phyloP scores from a whole-genome alignment of 164 flowering plant genomes.

The Tetrastigma voinierianum region DNA sequence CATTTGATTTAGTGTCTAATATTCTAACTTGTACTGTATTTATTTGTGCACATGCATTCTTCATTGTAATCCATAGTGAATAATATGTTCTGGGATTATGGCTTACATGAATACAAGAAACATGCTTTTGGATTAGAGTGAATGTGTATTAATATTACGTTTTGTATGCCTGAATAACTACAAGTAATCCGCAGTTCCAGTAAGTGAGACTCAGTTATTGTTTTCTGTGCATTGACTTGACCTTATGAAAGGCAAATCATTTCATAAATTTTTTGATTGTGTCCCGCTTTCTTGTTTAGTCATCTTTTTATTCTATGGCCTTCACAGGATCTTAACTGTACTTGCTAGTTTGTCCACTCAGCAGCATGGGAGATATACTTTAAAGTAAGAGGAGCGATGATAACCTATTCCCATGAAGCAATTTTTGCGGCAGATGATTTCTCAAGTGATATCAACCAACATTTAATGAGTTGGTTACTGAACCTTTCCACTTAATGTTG shows the following conservation, averaged over 20 bases:
- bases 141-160: too few species aligned
- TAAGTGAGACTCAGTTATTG: too few species aligned
- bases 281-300: too few species aligned
- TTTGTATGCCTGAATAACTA: too few species aligned
- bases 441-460: conserved; percentile 33
- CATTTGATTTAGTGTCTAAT: not conserved
- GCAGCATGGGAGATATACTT: conserved; percentile 30
- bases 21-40: not conserved
- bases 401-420: conserved; percentile 24
- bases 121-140: too few species aligned
- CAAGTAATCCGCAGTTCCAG: too few species aligned
- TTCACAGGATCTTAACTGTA: conserved; percentile 64
- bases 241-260: too few species aligned
- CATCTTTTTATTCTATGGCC: not conserved
- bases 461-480: conserved; percentile 35
- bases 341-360: conserved; percentile 41
- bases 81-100: not conserved
- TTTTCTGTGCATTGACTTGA: too few species aligned
- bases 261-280: too few species aligned
- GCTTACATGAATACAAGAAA: too few species aligned
- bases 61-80: not conserved
- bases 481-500: not conserved
- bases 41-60: not conserved
- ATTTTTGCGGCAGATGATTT: conserved; percentile 24
- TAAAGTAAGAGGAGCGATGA: conserved; percentile 39